phyloP scores from a whole-genome alignment of 345 rosid species.

The Populus deltoides region DNA sequence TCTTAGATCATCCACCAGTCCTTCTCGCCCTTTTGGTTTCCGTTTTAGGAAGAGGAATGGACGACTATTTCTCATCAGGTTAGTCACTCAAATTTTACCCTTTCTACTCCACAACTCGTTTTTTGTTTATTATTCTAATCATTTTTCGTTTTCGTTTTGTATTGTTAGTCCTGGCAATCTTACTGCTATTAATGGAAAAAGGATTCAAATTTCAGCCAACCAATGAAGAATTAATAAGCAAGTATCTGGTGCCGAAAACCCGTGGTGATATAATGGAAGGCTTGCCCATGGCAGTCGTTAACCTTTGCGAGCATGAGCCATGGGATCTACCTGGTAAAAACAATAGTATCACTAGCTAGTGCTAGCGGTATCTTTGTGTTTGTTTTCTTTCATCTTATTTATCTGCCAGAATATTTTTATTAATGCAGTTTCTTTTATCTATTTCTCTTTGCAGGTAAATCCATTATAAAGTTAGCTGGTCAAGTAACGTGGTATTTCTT shows the following conservation, averaged over 20 bases:
- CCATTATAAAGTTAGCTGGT: background rate
- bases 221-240: conserved; percentile 31
- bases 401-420: background rate
- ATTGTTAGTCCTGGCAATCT: background rate
- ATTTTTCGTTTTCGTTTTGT: background rate
- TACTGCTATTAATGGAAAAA: background rate
- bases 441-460: background rate
- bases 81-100: background rate
- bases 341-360: background rate
- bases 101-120: background rate
- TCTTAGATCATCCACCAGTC: background rate
- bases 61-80: background rate
- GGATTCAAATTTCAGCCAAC: conserved; percentile 40
- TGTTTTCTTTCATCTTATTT: background rate
- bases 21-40: background rate
- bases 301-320: conserved; percentile 41
- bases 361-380: background rate
- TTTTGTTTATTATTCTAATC: background rate
- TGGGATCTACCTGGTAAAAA: conserved; percentile 40
- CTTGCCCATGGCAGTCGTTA: conserved; percentile 31
- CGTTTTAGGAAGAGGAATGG: background rate
- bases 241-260: conserved; percentile 33
- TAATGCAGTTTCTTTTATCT: background rate
- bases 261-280: background rate
- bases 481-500: conserved; percentile 39